Evolutionary conservation across 306 rosid species (phyloP).

Genomic region (Boehmeria nivea): DNA sequence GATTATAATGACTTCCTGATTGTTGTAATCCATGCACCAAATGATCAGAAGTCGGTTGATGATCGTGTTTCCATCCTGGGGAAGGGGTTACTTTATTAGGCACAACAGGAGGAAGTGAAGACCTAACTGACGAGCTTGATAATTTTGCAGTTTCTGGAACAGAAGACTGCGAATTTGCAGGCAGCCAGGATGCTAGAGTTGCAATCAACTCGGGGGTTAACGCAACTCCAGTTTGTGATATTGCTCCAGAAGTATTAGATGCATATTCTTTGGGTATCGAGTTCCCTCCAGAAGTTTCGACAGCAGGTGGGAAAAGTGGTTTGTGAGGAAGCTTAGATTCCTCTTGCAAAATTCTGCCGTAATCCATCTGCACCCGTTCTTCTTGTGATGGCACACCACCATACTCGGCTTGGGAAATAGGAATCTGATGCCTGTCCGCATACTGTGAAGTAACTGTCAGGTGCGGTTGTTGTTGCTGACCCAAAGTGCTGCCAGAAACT

Average conservation of each 20-base stretch:
- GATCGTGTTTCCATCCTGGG: constrained; percentile 73
- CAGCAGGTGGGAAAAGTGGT: constrained; percentile 40
- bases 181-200: constrained; percentile 69
- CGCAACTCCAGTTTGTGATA: constrained; percentile 69
- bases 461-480: constrained; percentile 46
- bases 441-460: constrained; percentile 57
- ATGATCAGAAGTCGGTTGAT: constrained; percentile 57
- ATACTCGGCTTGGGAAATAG: constrained; percentile 57
- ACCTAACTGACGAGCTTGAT: constrained; percentile 40
- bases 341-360: constrained; percentile 56
- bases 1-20: constrained; percentile 49
- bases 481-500: too few relatives aligned
- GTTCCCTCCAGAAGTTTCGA: constrained; percentile 49
- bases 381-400: constrained; percentile 45
- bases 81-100: constrained; percentile 51
- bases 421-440: constrained; percentile 55
- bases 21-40: constrained; percentile 57
- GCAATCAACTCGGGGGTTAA: constrained; percentile 97
- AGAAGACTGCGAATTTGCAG: constrained; percentile 60
- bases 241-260: constrained; percentile 36
- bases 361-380: constrained; percentile 55
- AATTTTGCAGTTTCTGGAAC: constrained; percentile 46
- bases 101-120: constrained; percentile 44
- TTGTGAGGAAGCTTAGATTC: constrained; percentile 55
- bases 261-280: constrained; percentile 49